Conservation (phyloP, 805 yeast genomes). For the Candida xiaguanensis region DNA sequence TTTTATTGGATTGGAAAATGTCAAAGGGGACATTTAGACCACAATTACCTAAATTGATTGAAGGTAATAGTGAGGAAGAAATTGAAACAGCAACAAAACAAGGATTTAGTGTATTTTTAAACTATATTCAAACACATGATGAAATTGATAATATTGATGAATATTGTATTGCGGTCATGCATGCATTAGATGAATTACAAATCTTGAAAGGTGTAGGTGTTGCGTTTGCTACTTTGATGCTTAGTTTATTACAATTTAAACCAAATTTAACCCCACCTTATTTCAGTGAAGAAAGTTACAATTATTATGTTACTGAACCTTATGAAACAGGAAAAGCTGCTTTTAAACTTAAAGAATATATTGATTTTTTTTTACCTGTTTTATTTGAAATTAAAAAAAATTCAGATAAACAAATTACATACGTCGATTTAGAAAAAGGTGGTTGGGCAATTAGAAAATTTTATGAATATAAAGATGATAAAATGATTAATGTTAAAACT, state of each 20-base stretch:
- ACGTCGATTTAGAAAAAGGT: slow-evolving; percentile 24
- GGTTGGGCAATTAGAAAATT: slow-evolving; percentile 36
- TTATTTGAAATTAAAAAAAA: slow-evolving; percentile 14
- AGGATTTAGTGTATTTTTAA: slow-evolving; percentile 19
- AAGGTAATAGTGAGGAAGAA: slow-evolving; percentile 26
- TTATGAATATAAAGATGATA: slow-evolving; percentile 21
- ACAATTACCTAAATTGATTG: slow-evolving; percentile 37
- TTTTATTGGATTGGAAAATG: slow-evolving; percentile 49
- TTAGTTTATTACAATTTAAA: slow-evolving; percentile 28
- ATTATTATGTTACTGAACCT: slow-evolving; percentile 28
- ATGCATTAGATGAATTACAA: slow-evolving; percentile 27
- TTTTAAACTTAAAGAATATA: slow-evolving; percentile 42
- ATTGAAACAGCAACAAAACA: slow-evolving; percentile 28
- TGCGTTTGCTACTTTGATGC: slow-evolving; percentile 45
- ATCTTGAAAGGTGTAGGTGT: slow-evolving; percentile 47
- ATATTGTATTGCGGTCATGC: slow-evolving; percentile 19
- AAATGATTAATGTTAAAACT: slow-evolving; percentile 16
- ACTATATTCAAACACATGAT: slow-evolving; percentile 4
- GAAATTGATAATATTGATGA: slow-evolving; percentile 2
- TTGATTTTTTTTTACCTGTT: slow-evolving; percentile 28
- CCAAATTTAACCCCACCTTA: slow-evolving; percentile 36
- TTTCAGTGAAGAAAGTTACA: slow-evolving; percentile 47
- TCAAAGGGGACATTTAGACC: slow-evolving; percentile 45
- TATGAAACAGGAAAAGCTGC: slow-evolving; percentile 11
- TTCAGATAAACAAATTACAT: slow-evolving; percentile 10